Base-by-base conservation (phyloP, 2,329 filamentous ascomycete genomes). In the Pseudocercospora vitis region DNA sequence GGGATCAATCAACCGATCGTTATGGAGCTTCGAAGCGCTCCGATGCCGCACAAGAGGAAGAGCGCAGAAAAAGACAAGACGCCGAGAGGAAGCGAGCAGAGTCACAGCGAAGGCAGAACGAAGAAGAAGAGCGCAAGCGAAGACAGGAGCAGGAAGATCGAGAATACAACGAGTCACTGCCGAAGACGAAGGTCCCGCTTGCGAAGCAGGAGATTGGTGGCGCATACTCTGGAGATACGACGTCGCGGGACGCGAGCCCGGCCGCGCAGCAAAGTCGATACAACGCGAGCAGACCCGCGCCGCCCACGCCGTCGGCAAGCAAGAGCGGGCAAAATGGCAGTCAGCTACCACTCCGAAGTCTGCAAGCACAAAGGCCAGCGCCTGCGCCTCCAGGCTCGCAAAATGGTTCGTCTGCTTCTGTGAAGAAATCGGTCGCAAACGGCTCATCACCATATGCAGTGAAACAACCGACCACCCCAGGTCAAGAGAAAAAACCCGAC, bases 171-270 rank as follows among this genome's bases (percentile, higher is more conserved):
- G 88, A 89, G 29, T 90, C 89, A 19, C 75, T 96, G 55, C 92
- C 91, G 26, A 88, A 95, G 76, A 85, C 81, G 59, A 89, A 89
- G 69, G 75, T 85, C 8, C 89, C 89, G 2, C 67, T 94, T 61
- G 91, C 91, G 26, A 89, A 97, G 70, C 91, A 96, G 73, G 94
- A 97, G 71, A 76, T 97, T 62, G 89, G 89, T 53, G 85, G 86
- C 26, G 87, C 83, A 57, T 79, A 82, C 32, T 77, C 79, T 57
- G 74, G 78, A 39, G 39, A 58, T 16, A 59, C 69, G 29, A 21
- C 50, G 32, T 31, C 42, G 6, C 65, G 73, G 55, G 76, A 76
- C 56, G 59, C 70, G n/a, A 75, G 73, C 50, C 73, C 72, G 18
- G 71, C 76, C 16, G 69, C 75, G 26, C 71, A 78, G 42, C 62